These are phyloP conservation scores for Jamesozyma rosinii DNA, from an alignment of 805 yeast species.

Conservation along the genomic window DNA sequence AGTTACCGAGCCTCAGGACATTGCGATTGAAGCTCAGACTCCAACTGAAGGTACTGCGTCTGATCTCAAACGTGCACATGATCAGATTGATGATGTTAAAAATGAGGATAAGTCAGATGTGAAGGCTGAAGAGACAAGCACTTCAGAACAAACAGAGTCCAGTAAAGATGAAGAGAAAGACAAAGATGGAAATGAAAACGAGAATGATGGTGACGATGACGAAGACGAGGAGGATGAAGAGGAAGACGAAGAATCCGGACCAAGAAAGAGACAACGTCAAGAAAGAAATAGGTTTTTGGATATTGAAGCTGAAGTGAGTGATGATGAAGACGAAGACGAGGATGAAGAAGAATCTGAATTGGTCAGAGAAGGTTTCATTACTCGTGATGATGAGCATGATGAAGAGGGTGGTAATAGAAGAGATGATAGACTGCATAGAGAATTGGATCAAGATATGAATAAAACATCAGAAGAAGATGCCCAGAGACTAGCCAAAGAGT, in stretches of 20 bases:
- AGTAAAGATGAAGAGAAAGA: slow-evolving; percentile 1
- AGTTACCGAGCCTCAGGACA: neutral
- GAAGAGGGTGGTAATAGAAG: slow-evolving; percentile 39
- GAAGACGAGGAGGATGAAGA: slow-evolving; percentile 55
- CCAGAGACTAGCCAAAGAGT: slow-evolving; percentile 82
- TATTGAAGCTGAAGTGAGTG: slow-evolving; percentile 98
- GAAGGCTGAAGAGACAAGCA: neutral
- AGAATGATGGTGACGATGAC: slow-evolving; percentile 37
- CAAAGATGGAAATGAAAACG: slow-evolving; percentile 37
- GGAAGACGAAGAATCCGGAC: slow-evolving; percentile 41
- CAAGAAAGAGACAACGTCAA: slow-evolving; percentile 38
- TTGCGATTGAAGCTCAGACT: neutral
- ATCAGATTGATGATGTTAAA: neutral
- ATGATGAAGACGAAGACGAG: slow-evolving; percentile 86
- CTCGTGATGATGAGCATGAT: slow-evolving; percentile 43
- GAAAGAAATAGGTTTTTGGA: slow-evolving; percentile 81
- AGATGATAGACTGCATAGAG: slow-evolving; percentile 82
- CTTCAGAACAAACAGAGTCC: slow-evolving; percentile 4
- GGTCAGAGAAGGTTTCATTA: slow-evolving; percentile 71
- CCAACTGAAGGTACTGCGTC: neutral
- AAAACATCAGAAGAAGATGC: slow-evolving; percentile 91
- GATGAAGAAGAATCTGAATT: slow-evolving; percentile 91
- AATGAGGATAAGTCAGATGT: neutral
- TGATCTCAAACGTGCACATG: slow-evolving; percentile 2
- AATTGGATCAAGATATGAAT: slow-evolving; percentile 79